Evolutionary conservation across 768 basidiomycete genomes (phyloP).

Genomic region (Lanmaoa rubissima): DNA sequence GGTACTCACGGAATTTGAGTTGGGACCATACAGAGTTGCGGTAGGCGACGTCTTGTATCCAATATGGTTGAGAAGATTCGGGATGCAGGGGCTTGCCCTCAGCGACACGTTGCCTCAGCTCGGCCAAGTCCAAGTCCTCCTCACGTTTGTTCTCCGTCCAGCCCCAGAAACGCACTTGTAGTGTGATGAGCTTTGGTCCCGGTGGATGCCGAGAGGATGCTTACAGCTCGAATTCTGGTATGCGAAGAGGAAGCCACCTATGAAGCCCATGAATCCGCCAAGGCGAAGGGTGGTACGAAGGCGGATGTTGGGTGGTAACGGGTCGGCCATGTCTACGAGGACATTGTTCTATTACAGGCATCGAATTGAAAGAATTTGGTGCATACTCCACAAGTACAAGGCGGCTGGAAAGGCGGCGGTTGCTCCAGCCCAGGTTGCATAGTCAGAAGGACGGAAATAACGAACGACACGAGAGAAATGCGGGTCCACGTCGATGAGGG

Average conservation of each 20-base stretch:
- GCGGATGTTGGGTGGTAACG: conserved; percentile 35
- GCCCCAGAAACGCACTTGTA: conserved; percentile 88
- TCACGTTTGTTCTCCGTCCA: conserved; percentile 90
- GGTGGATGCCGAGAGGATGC: conserved; percentile 27
- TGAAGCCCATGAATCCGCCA: conserved; percentile 78
- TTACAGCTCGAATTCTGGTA: conserved; percentile 88
- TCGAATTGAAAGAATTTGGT: conserved; percentile 2
- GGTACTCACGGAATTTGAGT: conserved; percentile 80
- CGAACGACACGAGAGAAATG: conserved; percentile 83
- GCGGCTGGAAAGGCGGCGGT: conserved; percentile 82
- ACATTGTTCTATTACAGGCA: conserved; percentile 11
- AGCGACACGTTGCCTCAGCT: conserved; percentile 69
- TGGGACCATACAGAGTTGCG: conserved; percentile 93
- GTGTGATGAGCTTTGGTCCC: conserved; percentile 14
- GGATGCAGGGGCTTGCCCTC: conserved; percentile 89
- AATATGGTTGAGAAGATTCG: conserved; percentile 72
- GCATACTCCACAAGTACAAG: conserved; percentile 78
- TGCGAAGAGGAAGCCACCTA: conserved; percentile 88
- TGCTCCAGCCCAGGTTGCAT: conserved; percentile 75
- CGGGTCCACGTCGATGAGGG: conserved; percentile 93
- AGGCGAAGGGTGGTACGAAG: conserved; percentile 45
- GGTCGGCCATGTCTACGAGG: conserved; percentile 45
- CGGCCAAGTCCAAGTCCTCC: conserved; percentile 70
- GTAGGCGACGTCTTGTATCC: conserved; percentile 85
- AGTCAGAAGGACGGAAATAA: conserved; percentile 88